phyloP scores from a whole-genome alignment of 176 grass and related monocot species.

The Bromus sterilis region DNA sequence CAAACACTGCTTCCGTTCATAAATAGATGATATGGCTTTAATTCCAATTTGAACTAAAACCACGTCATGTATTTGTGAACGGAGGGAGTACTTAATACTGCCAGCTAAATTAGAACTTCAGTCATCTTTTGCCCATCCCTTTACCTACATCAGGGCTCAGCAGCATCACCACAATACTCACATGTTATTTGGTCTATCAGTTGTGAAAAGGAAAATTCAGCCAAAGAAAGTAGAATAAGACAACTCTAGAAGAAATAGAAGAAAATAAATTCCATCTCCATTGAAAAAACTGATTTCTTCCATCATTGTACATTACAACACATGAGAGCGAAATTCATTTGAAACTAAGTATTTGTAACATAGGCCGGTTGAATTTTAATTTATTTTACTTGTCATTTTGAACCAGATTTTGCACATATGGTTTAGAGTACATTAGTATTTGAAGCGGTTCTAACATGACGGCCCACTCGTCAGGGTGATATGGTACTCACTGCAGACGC shows the following conservation, averaged over 20 bases:
- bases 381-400: neutral
- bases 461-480: neutral
- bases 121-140: neutral
- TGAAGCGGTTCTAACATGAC: neutral
- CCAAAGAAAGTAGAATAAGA: neutral
- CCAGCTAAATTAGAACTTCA: neutral
- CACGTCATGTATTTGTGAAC: too few species aligned
- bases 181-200: neutral
- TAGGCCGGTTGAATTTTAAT: neutral
- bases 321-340: neutral
- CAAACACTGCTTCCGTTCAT: too few species aligned
- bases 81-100: neutral
- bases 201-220: neutral
- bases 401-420: neutral
- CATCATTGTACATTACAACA: neutral
- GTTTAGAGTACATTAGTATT: neutral
- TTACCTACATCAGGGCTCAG: neutral
- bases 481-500: neutral
- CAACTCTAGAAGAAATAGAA: neutral
- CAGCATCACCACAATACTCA: neutral
- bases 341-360: neutral
- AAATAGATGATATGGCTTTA: too few species aligned
- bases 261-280: neutral
- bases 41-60: too few species aligned
- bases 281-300: slow-evolving; percentile 5